Percentiles rank a stretch among this genome's conserved stretches.
phyloP scores from a whole-genome alignment of 1,139 yeast species.

The Saccharomyces hybrid region DNA sequence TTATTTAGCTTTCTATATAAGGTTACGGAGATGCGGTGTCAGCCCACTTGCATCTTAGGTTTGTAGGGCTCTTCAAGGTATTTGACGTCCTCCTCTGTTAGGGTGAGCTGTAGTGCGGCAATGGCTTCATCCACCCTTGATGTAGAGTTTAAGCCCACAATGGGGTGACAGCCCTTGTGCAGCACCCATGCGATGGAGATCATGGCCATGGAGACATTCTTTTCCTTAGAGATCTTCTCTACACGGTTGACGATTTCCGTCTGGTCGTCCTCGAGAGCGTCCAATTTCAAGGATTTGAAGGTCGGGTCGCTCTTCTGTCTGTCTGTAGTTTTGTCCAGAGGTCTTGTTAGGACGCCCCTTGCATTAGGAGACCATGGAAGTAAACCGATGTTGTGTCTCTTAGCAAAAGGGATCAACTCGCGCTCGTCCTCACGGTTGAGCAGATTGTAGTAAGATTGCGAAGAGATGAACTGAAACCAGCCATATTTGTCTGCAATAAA shows the following conservation, averaged over 20 bases:
- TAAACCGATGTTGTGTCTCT: slow-evolving; percentile 35
- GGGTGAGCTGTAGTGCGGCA: slow-evolving; percentile 37
- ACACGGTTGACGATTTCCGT: slow-evolving; percentile 42
- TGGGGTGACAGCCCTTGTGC: slow-evolving; percentile 44
- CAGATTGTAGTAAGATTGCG: slow-evolving; percentile 47
- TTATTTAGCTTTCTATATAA: not conserved
- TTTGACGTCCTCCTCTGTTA: slow-evolving; percentile 40
- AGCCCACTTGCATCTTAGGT: slow-evolving; percentile 21
- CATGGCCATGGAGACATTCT: slow-evolving; percentile 43
- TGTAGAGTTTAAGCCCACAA: slow-evolving; percentile 46
- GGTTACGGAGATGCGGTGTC: not conserved
- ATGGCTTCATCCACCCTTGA: slow-evolving; percentile 49
- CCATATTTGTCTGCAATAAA: slow-evolving; percentile 39
- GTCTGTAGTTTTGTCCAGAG: slow-evolving; percentile 23
- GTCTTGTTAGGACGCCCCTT: slow-evolving; percentile 42
- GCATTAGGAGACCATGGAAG: slow-evolving; percentile 49
- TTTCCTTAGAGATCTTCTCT: slow-evolving; percentile 43
- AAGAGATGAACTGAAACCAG: slow-evolving; percentile 43
- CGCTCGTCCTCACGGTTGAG: slow-evolving; percentile 46
- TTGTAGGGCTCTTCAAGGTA: slow-evolving; percentile 46
- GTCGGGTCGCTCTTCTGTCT: slow-evolving; percentile 16
- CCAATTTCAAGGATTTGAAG: slow-evolving; percentile 10
- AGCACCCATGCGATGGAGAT: slow-evolving; percentile 50
- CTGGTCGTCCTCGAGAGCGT: slow-evolving; percentile 25
- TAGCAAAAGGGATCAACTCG: slow-evolving; percentile 41